These are phyloP conservation scores for Beauveria bassiana DNA, from an alignment of 2,329 filamentous ascomycete genomes.

Conservation along the genomic window DNA sequence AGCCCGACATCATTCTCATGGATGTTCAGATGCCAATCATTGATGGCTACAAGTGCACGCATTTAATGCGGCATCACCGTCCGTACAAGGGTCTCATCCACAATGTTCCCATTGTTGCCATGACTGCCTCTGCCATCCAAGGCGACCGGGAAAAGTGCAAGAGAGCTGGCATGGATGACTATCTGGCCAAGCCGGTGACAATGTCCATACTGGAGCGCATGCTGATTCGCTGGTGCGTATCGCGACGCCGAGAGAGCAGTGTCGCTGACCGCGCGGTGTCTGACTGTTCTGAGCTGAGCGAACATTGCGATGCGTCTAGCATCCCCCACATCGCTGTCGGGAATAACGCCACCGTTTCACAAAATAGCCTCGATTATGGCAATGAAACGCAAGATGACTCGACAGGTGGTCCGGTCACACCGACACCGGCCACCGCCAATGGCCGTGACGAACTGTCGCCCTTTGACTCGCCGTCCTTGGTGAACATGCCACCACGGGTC, in stretches of 20 bases:
- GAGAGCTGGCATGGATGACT: conserved; percentile 69
- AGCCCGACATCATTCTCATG: conserved; percentile 71
- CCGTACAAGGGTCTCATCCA: conserved; percentile 54
- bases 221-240: conserved; percentile 59
- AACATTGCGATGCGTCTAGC: conserved; percentile 34
- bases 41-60: conserved; percentile 71
- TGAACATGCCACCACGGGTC: conserved; percentile 27
- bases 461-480: conserved; percentile 28
- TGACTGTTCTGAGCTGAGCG: conserved; percentile 39
- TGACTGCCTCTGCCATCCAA: conserved; percentile 73
- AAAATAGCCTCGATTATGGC: conserved; percentile 10
- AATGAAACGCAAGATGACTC: conserved; percentile 19
- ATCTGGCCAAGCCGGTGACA: conserved; percentile 66
- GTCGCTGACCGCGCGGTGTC: conserved; percentile 25
- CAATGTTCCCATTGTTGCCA: conserved; percentile 68
- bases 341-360: not conserved
- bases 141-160: conserved; percentile 69
- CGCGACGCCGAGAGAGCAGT: conserved; percentile 19
- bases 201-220: conserved; percentile 60
- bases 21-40: conserved; percentile 71
- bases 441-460: conserved; percentile 34
- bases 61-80: conserved; percentile 59
- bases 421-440: conserved; percentile 31
- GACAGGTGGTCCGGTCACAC: conserved; percentile 29
- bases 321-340: conserved; percentile 31